Base-by-base conservation (phyloP, 2,329 filamentous ascomycete species). In the Claviceps lovelessii region DNA sequence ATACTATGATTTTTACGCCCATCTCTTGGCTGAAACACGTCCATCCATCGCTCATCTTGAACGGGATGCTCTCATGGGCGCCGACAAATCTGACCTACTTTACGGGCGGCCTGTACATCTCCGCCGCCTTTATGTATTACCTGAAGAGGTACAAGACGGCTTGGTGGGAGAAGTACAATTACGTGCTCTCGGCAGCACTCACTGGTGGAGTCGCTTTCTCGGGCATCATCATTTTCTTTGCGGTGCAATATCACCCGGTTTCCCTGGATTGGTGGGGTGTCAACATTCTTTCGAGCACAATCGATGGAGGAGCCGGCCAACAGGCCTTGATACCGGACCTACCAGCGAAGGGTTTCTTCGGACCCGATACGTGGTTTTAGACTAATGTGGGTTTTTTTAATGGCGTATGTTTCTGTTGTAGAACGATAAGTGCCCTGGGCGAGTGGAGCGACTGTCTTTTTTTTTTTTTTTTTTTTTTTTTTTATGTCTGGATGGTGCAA, bases 81-180 rank as follows among this genome's bases (percentile, higher is more conserved):
- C 70, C 70, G 1, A 70, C 69, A 57, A 74, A 73, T 54, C 54
- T 74, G 56, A 66, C 68, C 1, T 74, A 73, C 64, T 71, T 70
- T 57, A 73, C 69, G 4, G 69, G 69, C 0, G 70, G 69, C 5
- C 62, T 75, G 46, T 69, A 72, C 31, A 50, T 74, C 19, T 65
- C 65, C 1, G 69, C 69, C 51, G 58, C 69, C 44, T 74, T 74
- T 64, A 73, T 73, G 72, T 74, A 71, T 60, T 71, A 67, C 62
- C 59, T 75, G 2, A 67, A 64, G 1, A 60, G 67, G 28, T 65
- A 68, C 56, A 63, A 66, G 39, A 57, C 68, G 35, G 70, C 71
- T 0, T 73, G 70, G 70, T 79, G 76, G 75, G 70, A 72, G 55
- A 76, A 56, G 68, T 69, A 70, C 61, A 70, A 76, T 61, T 77